Base-by-base conservation (phyloP, 495 filamentous ascomycete genomes). In the Podospora australis region DNA sequence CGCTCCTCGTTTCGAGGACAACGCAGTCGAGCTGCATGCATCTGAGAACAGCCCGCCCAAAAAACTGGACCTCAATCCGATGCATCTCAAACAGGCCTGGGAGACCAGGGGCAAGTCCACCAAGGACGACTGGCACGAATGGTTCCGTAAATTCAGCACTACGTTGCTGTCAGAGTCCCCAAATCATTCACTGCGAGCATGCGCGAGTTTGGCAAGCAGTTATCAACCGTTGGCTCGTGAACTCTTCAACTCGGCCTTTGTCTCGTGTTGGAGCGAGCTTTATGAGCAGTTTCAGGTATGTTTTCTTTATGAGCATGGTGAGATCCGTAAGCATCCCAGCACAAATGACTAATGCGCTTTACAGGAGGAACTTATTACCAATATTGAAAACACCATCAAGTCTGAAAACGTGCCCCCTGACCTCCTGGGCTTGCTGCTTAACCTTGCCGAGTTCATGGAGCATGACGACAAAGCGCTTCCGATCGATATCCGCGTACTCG, bases 361-460 rank as follows among this genome's bases (percentile, higher is more conserved):
- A 17, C 80, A 95, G 65, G 91, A 97, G 57, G 94, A 97, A 58
- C 74, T 97, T 34, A 88, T 99, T 32, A 82, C 85, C 29, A 95
- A 94, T 19, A 92, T 99, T 41, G 92, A 99, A 62, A 90, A 83
- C 44, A 95, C 94, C 0, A 83, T 99, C 52, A 88, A 86, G 38
- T 95, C 90, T 2, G 82, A 88, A 17, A 84, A 95, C 50, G 94
- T 97, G 20, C 91, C 92, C 0, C 91, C 92, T 0, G 94, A 99
- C 61, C 85, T 99, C 40, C 71, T 97, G 2, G 92, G 96, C 44
- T 84, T 96, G 28, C 77, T 99, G 10, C 80, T 99, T 44, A 99
- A 97, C 64, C 78, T 99, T 11, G 92, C 90, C 2, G 92, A 99
- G 56, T 99, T 97, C 64, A 99, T 99, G 92, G 92, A 99, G 59